Evolutionary conservation across 176 grass and related monocot species (phyloP), one percentile per base, ranked within the genome.

Genomic region (Carex littledalei): DNA sequence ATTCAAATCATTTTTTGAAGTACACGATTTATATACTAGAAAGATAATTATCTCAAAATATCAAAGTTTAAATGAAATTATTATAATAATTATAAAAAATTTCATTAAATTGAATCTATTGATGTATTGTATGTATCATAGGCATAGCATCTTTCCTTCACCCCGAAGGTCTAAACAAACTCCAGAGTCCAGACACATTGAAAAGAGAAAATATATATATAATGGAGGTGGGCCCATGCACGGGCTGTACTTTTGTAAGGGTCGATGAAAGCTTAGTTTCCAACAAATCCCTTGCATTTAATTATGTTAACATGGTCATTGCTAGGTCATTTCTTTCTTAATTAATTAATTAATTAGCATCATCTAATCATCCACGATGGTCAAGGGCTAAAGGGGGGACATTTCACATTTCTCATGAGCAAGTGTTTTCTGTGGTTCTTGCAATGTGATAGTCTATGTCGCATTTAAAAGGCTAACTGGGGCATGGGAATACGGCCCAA

Each of bases 271-370:
- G 20, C 79, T 29, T 65, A 63, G 58, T 18, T 49, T 64, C 14
- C 61, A 65, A 45, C 34, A 82, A 82, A 82, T 65, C 55, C 65
- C n/a, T 29, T 65, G 1, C 7, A 45, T 82, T 82, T 65, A 81
- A 63, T 82, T 45, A 63, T 61, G 34, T 82, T n/a, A 65, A 82
- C 24, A 43, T 59, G 3, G 35, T 45, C 21, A 65, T 82, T 82
- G 79, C 79, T 64, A 63, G 34, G 79, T 82, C 35, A 82, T 82
- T 64, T 64, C 18, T 82, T 63, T 47, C 10, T 65, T 82, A 82
- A 39, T 82, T 81, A 81, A 37, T 81, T 82, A 49, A 81, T 81
- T 64, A 11, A 0, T 29, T 29, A 29, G 8, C 74, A 78, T 57
- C 47, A 56, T 34, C 26, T 5, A 57, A 64, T 82, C 39, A 82